A percentile compares a stretch with the other conserved stretches of the same genome.
Evolutionary conservation across 768 basidiomycete species (phyloP).

Genomic region (Suillus discolor): DNA sequence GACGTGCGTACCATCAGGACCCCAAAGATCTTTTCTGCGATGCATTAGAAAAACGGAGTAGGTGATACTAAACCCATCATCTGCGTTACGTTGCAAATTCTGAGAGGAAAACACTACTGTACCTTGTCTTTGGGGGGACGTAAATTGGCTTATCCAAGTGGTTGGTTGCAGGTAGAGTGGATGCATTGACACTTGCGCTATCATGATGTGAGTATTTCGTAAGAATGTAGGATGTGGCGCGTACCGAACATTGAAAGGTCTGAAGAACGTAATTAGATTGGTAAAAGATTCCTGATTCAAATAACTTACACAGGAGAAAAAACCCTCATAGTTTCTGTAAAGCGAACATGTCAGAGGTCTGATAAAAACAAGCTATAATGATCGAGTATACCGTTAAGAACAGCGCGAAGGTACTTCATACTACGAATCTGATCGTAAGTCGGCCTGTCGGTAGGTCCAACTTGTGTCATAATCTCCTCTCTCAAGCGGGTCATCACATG

Average conservation of each 20-base stretch:
- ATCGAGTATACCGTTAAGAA: slow-evolving; percentile 54
- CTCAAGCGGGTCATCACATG: slow-evolving; percentile 47
- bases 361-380: background rate
- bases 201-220: slow-evolving; percentile 9
- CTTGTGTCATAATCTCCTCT: slow-evolving; percentile 53
- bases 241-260: slow-evolving; percentile 53
- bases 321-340: slow-evolving; percentile 53
- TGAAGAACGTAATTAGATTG: slow-evolving; percentile 9
- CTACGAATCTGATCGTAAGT: slow-evolving; percentile 57
- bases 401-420: slow-evolving; percentile 66
- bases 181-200: slow-evolving; percentile 49
- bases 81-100: background rate
- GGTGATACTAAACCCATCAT: background rate
- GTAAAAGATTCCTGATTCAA: background rate
- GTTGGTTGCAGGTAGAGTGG: slow-evolving; percentile 43
- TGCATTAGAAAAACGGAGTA: slow-evolving; percentile 72
- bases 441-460: slow-evolving; percentile 51
- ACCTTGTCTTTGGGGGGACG: slow-evolving; percentile 44
- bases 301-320: slow-evolving; percentile 49
- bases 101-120: slow-evolving; percentile 8
- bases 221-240: background rate
- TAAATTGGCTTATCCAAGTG: slow-evolving; percentile 27
- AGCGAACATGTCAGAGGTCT: background rate
- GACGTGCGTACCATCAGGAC: slow-evolving; percentile 56
- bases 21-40: slow-evolving; percentile 66